Conservation (phyloP, 208 protist species). For the Plasmodiophora brassicae region DNA sequence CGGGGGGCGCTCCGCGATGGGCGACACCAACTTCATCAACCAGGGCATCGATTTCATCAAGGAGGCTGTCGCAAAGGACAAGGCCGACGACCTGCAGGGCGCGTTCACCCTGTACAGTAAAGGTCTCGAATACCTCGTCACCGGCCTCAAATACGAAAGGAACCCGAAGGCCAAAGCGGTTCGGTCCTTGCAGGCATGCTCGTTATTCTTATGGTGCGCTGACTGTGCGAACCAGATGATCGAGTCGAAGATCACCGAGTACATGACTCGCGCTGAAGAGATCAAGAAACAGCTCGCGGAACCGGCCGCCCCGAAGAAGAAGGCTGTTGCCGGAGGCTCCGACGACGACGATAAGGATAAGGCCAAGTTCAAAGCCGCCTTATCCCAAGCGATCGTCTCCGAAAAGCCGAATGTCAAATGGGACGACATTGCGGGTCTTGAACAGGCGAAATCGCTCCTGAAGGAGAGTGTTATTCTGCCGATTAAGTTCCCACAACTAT, state of each 20-base stretch:
- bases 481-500: constrained; percentile 88
- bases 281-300: constrained; percentile 81
- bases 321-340: neutral
- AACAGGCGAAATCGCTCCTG: constrained; percentile 84
- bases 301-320: constrained; percentile 24
- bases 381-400: constrained; percentile 67
- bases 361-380: constrained; percentile 18
- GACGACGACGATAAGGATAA: constrained; percentile 47
- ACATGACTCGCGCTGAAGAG: constrained; percentile 85
- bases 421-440: constrained; percentile 86
- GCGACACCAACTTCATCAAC: constrained; percentile 73
- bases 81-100: constrained; percentile 81
- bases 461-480: constrained; percentile 91
- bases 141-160: constrained; percentile 87
- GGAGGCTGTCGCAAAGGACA: constrained; percentile 76
- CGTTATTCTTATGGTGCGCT: too few species aligned
- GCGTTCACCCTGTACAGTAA: constrained; percentile 84
- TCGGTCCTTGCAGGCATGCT: too few species aligned
- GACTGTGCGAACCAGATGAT: constrained; percentile 72
- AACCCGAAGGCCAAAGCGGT: constrained; percentile 72
- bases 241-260: constrained; percentile 78
- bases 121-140: constrained; percentile 85
- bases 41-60: constrained; percentile 84
- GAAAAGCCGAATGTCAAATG: constrained; percentile 88
- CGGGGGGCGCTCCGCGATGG: too few species aligned